phyloP scores from a whole-genome alignment of 176 grass and related monocot genomes.

The Triticum monococcum region DNA sequence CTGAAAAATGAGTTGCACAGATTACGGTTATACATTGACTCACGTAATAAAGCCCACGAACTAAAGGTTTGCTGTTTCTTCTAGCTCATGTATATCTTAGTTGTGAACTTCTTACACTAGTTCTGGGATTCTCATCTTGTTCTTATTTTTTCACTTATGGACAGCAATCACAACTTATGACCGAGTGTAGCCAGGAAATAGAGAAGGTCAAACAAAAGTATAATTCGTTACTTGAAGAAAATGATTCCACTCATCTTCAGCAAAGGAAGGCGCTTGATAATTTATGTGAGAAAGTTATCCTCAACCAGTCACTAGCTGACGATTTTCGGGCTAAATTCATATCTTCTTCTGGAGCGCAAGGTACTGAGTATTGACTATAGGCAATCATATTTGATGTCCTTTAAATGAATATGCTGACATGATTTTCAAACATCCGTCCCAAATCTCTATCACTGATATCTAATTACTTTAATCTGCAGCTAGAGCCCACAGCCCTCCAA shows the following conservation, averaged over 20 bases:
- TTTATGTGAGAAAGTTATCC: constrained; percentile 57
- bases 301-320: constrained; percentile 71
- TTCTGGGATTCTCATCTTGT: constrained; percentile 6
- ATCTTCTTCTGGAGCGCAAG: constrained; percentile 41
- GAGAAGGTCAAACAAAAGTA: constrained; percentile 65
- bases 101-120: neutral
- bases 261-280: constrained; percentile 49
- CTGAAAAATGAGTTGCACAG: constrained; percentile 67
- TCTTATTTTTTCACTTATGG: constrained; percentile 19
- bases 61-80: constrained; percentile 42
- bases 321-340: constrained; percentile 86
- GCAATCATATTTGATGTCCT: constrained; percentile 9
- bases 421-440: neutral
- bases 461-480: constrained; percentile 30
- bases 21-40: constrained; percentile 44
- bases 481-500: constrained; percentile 31
- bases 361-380: constrained; percentile 16
- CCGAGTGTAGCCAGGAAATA: constrained; percentile 59
- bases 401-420: constrained; percentile 22
- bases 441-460: constrained; percentile 17
- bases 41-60: constrained; percentile 45
- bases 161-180: constrained; percentile 58
- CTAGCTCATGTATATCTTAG: neutral
- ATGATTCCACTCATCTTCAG: constrained; percentile 51
- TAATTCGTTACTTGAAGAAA: constrained; percentile 56